Evolutionary conservation across 2,329 filamentous ascomycete species (phyloP).

Genomic region (Ophidiomyces ophidiicola): DNA sequence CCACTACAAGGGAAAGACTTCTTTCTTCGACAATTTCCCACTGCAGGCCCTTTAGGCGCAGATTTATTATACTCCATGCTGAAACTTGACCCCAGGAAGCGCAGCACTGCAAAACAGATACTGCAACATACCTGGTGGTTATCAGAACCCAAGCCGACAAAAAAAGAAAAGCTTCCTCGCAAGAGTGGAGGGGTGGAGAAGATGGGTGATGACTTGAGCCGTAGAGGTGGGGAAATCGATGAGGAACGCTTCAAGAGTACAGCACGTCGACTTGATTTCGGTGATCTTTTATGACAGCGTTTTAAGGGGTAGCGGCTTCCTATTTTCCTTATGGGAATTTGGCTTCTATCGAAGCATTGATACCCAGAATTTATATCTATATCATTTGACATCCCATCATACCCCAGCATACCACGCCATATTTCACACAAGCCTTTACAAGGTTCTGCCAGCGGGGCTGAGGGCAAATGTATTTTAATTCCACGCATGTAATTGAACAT

Average conservation of each 20-base stretch:
- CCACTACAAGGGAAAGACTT: slow-evolving; percentile 54
- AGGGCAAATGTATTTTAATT: too few species aligned
- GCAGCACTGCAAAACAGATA: slow-evolving; percentile 64
- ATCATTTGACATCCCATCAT: too few species aligned
- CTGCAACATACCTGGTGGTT: slow-evolving; percentile 80
- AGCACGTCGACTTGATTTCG: slow-evolving; percentile 72
- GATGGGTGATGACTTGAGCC: slow-evolving; percentile 70
- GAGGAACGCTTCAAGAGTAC: slow-evolving; percentile 57
- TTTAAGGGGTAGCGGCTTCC: too few species aligned
- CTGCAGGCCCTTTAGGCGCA: slow-evolving; percentile 68
- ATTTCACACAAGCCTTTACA: too few species aligned
- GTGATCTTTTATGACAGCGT: slow-evolving; percentile 25
- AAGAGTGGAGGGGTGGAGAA: slow-evolving; percentile 62
- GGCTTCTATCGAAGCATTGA: too few species aligned
- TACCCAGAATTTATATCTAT: too few species aligned
- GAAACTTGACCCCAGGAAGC: slow-evolving; percentile 70
- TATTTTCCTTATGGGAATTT: too few species aligned
- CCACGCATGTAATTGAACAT: too few species aligned
- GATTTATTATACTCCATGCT: slow-evolving; percentile 81
- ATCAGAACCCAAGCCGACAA: slow-evolving; percentile 68
- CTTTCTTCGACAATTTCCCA: slow-evolving; percentile 65
- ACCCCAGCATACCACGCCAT: too few species aligned
- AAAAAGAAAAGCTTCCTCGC: slow-evolving; percentile 66
- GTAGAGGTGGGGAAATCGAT: slow-evolving; percentile 59
- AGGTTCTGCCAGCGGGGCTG: too few species aligned